Evolutionary conservation across 1,284 basidiomycete genomes (phyloP).

Genomic region (Mixia osmundae): DNA sequence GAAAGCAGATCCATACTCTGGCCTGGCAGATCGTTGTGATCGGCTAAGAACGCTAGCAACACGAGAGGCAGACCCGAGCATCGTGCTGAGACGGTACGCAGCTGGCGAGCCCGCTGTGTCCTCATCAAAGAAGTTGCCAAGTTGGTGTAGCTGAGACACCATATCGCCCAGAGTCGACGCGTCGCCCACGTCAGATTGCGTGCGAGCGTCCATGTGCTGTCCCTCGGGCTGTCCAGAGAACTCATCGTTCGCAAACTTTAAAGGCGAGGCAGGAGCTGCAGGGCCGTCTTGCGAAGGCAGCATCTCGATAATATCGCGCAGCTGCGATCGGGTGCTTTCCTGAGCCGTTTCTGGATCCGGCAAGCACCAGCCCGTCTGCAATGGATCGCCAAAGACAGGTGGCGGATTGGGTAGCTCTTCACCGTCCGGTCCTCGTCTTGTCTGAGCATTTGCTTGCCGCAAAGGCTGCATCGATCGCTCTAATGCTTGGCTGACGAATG

Average conservation of each 20-base stretch:
- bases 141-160: slow-evolving; percentile 60
- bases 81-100: too few species aligned
- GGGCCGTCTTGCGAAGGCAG: slow-evolving; percentile 38
- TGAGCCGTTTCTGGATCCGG: slow-evolving; percentile 38
- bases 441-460: neutral
- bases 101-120: too few species aligned
- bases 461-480: slow-evolving; percentile 24
- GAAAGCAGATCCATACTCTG: too few species aligned
- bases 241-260: slow-evolving; percentile 12
- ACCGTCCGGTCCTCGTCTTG: neutral
- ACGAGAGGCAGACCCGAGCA: too few species aligned
- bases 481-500: slow-evolving; percentile 35
- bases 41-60: too few species aligned
- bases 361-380: slow-evolving; percentile 64
- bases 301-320: slow-evolving; percentile 61
- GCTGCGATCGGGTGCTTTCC: slow-evolving; percentile 43
- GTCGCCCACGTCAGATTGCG: slow-evolving; percentile 23
- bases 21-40: too few species aligned
- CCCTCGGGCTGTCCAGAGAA: neutral
- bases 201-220: slow-evolving; percentile 5
- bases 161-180: slow-evolving; percentile 56
- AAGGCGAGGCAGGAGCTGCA: slow-evolving; percentile 20
- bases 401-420: neutral
- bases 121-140: slow-evolving; percentile 69
- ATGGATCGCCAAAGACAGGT: slow-evolving; percentile 48